Evolutionary conservation across 2,329 filamentous ascomycete species (phyloP).

Genomic region (Didymella segeticola): DNA sequence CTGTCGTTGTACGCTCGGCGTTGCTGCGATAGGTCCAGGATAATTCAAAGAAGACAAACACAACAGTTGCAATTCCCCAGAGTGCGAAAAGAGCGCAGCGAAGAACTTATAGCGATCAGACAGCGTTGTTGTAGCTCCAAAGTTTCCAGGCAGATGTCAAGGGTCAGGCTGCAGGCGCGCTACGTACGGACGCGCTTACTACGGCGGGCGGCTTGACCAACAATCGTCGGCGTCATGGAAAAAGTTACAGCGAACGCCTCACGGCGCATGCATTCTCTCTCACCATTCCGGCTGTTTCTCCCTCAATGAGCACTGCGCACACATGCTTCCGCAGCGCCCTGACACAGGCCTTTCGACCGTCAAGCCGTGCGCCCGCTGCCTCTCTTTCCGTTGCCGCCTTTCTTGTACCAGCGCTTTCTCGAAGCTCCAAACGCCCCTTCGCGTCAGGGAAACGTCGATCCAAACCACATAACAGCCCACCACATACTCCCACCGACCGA

Average conservation of each 20-base stretch:
- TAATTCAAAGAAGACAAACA: background rate
- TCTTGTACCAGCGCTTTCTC: slow-evolving; percentile 42
- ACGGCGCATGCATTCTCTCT: slow-evolving; percentile 24
- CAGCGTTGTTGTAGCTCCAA: background rate
- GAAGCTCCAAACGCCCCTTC: slow-evolving; percentile 34
- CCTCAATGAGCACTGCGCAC: slow-evolving; percentile 49
- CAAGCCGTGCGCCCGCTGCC: slow-evolving; percentile 25
- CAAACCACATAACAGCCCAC: slow-evolving; percentile 6
- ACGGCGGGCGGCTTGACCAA: slow-evolving; percentile 12
- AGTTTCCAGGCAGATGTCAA: slow-evolving; percentile 11
- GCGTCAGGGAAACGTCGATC: slow-evolving; percentile 29
- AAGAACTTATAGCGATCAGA: slow-evolving; percentile 3
- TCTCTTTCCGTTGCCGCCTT: slow-evolving; percentile 41
- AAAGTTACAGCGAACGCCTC: slow-evolving; percentile 32
- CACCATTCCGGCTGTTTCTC: slow-evolving; percentile 19
- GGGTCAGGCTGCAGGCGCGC: slow-evolving; percentile 17
- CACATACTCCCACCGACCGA: slow-evolving; percentile 1
- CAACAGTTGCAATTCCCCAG: background rate
- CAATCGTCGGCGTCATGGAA: slow-evolving; percentile 33
- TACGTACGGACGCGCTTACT: slow-evolving; percentile 10
- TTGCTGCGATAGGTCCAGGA: background rate
- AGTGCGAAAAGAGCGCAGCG: background rate
- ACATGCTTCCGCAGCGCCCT: slow-evolving; percentile 47
- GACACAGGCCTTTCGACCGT: slow-evolving; percentile 44
- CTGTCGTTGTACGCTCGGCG: background rate